Base-by-base conservation (phyloP, 2,329 filamentous ascomycete species). In the Phaeosphaeria sp. region DNA sequence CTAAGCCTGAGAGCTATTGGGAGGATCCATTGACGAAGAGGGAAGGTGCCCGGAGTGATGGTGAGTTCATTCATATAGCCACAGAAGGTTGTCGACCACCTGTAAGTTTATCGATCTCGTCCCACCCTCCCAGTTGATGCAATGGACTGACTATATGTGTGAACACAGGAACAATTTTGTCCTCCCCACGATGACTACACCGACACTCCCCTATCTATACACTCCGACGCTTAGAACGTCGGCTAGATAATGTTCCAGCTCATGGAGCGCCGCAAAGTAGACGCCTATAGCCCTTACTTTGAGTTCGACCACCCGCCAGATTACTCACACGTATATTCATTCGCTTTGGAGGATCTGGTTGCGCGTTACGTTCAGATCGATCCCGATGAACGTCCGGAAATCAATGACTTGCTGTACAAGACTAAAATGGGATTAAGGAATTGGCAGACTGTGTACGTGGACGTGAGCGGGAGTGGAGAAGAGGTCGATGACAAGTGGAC, bases 221-320 rank as follows among this genome's bases (percentile, higher is more conserved):
- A 24, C 49, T 30, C 49, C n/a, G 17, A 44, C 18, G 22, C 39
- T 2, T 50, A 36, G 48, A 24, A 42, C 20, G 22, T 43, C 15
- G 48, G 48, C 22, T 25, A 42, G 9, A 50, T 50, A 33, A 50
- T 50, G 48, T 42, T 42, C 36, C 20, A 42, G 36, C 48, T 50
- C 20, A 39, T 50, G 21, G 36, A 50, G 9, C 47, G 43, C 25
- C 22, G 25, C 22, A 7, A 39, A 15, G 22, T 18, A 17, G 9
- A 22, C 24, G 18, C 47, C 3, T 15, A 36, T 40, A 21, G 9
- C 11, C 11, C 3, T 13, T 39, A 15, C 25, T 49, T 49, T 18
- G 2, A 6, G 3, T 36, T 36, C 30, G 11, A 7, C 11, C 30
- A 36, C 15, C 8, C 6, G 3, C 6, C 3, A 7, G 11, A 36